Conservation (phyloP, 2,329 filamentous ascomycete genomes). For the Trichoderma oligosporum region DNA sequence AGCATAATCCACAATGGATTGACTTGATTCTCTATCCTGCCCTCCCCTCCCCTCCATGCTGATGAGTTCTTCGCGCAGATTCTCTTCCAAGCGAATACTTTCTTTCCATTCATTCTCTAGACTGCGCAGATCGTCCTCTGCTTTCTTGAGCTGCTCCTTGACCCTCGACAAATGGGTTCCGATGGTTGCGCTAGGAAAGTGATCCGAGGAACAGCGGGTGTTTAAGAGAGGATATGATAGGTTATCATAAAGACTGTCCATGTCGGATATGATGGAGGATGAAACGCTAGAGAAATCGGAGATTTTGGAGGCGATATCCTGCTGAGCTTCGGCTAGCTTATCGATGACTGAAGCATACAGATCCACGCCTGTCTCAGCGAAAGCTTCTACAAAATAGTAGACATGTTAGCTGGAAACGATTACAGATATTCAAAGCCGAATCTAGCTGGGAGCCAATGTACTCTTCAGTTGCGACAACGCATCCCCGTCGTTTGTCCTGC, state of each 20-base stretch:
- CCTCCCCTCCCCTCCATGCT: not conserved
- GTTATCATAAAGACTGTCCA: conserved; percentile 31
- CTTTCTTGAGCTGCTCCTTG: conserved; percentile 23
- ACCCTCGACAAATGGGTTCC: conserved; percentile 27
- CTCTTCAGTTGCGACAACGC: conserved; percentile 25
- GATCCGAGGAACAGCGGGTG: conserved; percentile 31
- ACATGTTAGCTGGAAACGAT: too few species aligned
- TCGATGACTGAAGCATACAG: conserved; percentile 24
- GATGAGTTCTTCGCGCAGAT: not conserved
- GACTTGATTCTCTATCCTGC: not conserved
- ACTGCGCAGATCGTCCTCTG: conserved; percentile 26
- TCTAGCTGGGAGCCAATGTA: not conserved
- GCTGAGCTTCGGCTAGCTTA: conserved; percentile 26
- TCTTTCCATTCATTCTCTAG: conserved; percentile 24
- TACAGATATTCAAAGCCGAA: too few species aligned
- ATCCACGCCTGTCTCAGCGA: conserved; percentile 25
- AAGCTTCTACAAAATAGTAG: conserved; percentile 22
- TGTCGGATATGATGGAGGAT: conserved; percentile 18
- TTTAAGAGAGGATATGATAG: conserved; percentile 31
- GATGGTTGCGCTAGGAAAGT: conserved; percentile 27
- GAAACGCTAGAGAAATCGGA: conserved; percentile 24
- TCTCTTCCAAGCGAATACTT: not conserved
- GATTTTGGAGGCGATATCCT: conserved; percentile 25
- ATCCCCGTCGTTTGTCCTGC: not conserved
- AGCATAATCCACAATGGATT: not conserved